These are phyloP conservation scores for Blastobotrys serpentis DNA, from an alignment of 1,139 yeast species.

Conservation along the genomic window DNA sequence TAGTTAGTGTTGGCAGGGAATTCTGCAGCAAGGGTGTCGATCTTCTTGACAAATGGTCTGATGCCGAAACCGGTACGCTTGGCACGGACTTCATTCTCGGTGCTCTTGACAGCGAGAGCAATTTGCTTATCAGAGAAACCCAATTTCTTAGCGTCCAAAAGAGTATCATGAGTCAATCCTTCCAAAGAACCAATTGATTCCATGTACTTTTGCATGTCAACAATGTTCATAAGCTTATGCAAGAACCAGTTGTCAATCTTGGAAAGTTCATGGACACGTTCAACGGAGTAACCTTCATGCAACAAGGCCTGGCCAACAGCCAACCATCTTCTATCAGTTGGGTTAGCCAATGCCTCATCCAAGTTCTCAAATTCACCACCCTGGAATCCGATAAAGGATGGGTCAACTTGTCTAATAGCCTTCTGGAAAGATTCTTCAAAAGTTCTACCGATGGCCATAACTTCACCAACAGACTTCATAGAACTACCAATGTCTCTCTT, in stretches of 20 bases:
- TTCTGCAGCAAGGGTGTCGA: conserved; percentile 97
- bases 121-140: conserved; percentile 97
- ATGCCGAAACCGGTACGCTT: conserved; percentile 75
- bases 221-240: conserved; percentile 86
- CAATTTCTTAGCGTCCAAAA: conserved; percentile 81
- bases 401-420: conserved; percentile 96
- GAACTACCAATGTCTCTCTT: conserved; percentile 82
- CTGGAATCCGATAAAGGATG: conserved; percentile 87
- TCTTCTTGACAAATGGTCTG: conserved; percentile 91
- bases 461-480: conserved; percentile 99
- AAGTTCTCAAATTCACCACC: conserved; percentile 79
- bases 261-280: conserved; percentile 82
- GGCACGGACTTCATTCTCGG: conserved; percentile 77
- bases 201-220: conserved; percentile 78
- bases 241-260: conserved; percentile 97
- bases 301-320: conserved; percentile 97
- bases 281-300: conserved; percentile 88
- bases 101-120: conserved; percentile 65
- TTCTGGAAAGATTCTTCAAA: conserved; percentile 98
- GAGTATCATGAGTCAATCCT: conserved; percentile 62
- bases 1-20: conserved; percentile 97
- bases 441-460: conserved; percentile 96
- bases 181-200: conserved; percentile 60
- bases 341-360: conserved; percentile 78
- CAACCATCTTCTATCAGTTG: conserved; percentile 97